Evolutionary conservation across 306 rosid genomes (phyloP), one percentile per base, ranked within the genome.

Genomic region (Sicyos edulis): DNA sequence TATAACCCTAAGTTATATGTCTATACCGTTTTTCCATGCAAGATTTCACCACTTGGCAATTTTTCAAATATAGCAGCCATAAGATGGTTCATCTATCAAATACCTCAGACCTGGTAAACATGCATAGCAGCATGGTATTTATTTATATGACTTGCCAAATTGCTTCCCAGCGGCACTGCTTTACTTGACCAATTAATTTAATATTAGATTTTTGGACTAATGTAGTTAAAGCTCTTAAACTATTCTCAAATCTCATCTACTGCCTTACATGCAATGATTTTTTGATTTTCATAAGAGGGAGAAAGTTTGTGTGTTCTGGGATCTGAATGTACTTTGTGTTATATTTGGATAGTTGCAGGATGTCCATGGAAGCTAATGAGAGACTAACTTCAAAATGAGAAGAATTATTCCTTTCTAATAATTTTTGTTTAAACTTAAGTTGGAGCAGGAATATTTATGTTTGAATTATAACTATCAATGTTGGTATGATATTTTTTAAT

Each of bases 401-500:
- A 42, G 71, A 32, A 66, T 66, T 15, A 16, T 66, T 42, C 54
- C 12, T 20, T 44, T 42, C 34, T 32, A 10, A 13, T 45, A 54
- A 66, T 66, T 66, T 65, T 19, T 65, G 53, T 65, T 65, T 19
- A 17, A 65, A 42, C 32, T 10, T 22, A 10, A 44, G 71, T 65
- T 42, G 19, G 29, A 66, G 14, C 54, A 66, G 26, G 0, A 37
- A 20, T 11, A 10, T 20, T 20, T 66, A 20, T 44, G 11, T 66
- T 66, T 19, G 17, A 17, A 42, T 19, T 19, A 44, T 66, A 66
- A 64, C 45, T 45, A 32, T 19, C 71, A 12, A 44, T 66, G 71
- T 45, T 42, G n/a, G 59, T 26, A 10, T 66, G 50, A 26, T 29
- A 44, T 59, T 29, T 73, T 77, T 75, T 56, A 20, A 64, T 63